Evolutionary conservation across 2,329 filamentous ascomycete species (phyloP).

Genomic region (Cercospora sp.): DNA sequence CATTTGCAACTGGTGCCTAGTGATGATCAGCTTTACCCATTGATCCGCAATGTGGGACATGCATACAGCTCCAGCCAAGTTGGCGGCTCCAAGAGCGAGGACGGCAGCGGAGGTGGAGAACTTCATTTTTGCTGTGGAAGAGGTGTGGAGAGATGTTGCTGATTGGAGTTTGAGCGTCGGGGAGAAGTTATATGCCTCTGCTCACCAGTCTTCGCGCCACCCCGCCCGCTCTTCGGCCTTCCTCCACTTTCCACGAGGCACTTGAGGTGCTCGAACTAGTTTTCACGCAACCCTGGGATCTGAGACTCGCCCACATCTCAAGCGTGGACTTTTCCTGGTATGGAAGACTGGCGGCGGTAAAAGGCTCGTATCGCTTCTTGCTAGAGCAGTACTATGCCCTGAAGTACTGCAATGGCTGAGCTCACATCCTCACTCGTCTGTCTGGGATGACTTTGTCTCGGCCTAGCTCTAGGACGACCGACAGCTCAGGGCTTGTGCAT

Average conservation of each 20-base stretch:
- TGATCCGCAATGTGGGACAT: background rate
- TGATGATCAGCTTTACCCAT: background rate
- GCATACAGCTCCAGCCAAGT: background rate
- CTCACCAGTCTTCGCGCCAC: background rate
- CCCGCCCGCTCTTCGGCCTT: background rate
- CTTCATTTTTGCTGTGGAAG: conserved; percentile 6
- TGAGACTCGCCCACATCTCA: background rate
- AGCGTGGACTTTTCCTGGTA: background rate
- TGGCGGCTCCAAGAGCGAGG: conserved; percentile 3
- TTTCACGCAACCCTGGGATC: background rate
- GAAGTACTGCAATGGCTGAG: background rate
- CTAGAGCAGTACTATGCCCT: background rate
- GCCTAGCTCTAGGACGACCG: background rate
- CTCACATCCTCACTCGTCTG: background rate
- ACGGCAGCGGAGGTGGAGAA: background rate
- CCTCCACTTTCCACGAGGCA: background rate
- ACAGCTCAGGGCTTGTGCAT: background rate
- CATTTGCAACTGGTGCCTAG: conserved; percentile 8
- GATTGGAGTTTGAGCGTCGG: background rate
- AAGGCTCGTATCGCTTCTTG: background rate
- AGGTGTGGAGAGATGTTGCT: background rate
- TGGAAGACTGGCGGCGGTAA: background rate
- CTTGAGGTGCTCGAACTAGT: background rate
- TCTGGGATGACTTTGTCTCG: background rate
- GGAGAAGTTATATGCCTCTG: background rate